Conservation (phyloP, 2,329 filamentous ascomycete species). For the Hymenoscyphus infarciens region DNA sequence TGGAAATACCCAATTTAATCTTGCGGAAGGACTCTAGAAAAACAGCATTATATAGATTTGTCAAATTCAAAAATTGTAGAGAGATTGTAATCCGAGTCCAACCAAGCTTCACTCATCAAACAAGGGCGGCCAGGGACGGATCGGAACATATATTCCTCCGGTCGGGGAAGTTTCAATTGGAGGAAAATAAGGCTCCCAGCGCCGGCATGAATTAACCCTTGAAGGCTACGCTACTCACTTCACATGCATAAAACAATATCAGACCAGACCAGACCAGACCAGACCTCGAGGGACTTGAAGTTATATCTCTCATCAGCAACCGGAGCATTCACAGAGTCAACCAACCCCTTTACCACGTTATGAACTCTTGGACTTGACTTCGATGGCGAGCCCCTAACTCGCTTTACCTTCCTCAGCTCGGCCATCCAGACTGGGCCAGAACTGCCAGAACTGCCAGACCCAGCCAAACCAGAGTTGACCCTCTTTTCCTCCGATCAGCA, state of each 20-base stretch:
- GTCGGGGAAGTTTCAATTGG: not conserved
- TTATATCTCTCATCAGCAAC: not conserved
- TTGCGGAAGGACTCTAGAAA: not conserved
- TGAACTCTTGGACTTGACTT: too few relatives aligned
- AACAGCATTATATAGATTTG: not conserved
- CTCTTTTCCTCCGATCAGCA: not conserved
- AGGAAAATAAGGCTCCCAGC: constrained; percentile 1
- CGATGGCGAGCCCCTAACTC: not conserved
- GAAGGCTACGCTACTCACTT: not conserved
- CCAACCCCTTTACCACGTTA: too few relatives aligned
- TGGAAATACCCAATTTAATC: not conserved
- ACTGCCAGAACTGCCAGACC: not conserved
- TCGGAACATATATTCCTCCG: not conserved
- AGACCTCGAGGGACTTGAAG: not conserved
- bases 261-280: not conserved
- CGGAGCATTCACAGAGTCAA: too few relatives aligned
- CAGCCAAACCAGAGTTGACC: not conserved
- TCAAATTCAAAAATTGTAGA: too few relatives aligned
- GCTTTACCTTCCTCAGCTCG: not conserved
- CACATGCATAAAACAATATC: not conserved
- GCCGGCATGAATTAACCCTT: not conserved
- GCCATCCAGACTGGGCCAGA: not conserved
- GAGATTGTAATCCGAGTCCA: not conserved
- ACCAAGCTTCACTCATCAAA: not conserved
- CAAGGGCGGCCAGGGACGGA: not conserved